These are phyloP conservation scores for Solanum chilense DNA, from an alignment of 257 asterid genomes.

Conservation along the genomic window DNA sequence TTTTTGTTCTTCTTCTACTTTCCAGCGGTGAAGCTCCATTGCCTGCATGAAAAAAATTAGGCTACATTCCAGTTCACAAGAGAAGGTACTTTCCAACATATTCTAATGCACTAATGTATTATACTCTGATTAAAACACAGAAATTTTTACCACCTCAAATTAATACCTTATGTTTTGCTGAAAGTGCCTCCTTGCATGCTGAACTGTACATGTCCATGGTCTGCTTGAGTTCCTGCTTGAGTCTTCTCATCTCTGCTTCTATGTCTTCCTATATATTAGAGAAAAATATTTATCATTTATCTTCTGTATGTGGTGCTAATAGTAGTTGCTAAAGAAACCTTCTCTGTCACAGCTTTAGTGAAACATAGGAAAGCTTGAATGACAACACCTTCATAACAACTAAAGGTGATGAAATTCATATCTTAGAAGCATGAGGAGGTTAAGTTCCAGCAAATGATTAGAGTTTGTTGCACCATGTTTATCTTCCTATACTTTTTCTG, in stretches of 20 bases:
- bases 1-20: slow-evolving; percentile 58
- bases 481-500: not conserved
- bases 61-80: not conserved
- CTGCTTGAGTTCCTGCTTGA: slow-evolving; percentile 80
- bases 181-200: slow-evolving; percentile 86
- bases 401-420: not conserved
- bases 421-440: not conserved
- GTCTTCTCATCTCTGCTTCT: slow-evolving; percentile 95
- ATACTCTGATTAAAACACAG: not conserved
- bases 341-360: not conserved
- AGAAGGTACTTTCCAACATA: not conserved
- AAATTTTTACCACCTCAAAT: not conserved
- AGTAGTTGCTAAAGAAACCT: not conserved
- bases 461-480: not conserved
- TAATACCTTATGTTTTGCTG: slow-evolving; percentile 70
- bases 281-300: not conserved
- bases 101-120: not conserved
- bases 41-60: slow-evolving; percentile 30
- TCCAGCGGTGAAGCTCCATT: slow-evolving; percentile 79
- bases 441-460: not conserved
- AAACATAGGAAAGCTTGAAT: not conserved
- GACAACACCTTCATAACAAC: not conserved
- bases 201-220: slow-evolving; percentile 96
- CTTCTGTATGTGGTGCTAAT: not conserved
- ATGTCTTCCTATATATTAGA: slow-evolving; percentile 53